Evolutionary conservation across 2,329 filamentous ascomycete species (phyloP).

Genomic region (Aspergillus sojae): DNA sequence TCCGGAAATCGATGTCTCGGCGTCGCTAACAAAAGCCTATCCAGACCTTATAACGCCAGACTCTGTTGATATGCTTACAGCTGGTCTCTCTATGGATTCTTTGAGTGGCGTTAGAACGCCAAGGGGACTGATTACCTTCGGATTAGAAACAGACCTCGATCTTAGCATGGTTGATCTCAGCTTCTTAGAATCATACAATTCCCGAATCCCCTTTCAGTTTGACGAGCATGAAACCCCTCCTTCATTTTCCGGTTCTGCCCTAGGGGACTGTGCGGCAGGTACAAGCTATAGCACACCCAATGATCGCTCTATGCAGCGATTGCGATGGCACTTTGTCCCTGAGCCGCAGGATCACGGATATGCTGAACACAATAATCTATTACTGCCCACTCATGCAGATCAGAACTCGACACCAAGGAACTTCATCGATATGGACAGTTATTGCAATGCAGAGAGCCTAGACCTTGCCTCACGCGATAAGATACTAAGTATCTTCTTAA

Average conservation of each 20-base stretch:
- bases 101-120: constrained; percentile 14
- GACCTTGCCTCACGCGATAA: background rate
- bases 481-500: background rate
- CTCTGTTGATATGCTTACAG: background rate
- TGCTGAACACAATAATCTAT: constrained; percentile 37
- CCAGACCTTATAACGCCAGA: background rate
- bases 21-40: background rate
- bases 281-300: constrained; percentile 2
- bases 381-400: constrained; percentile 21
- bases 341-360: constrained; percentile 33
- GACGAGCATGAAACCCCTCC: background rate
- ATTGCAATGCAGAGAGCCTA: background rate
- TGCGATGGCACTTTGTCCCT: constrained; percentile 35
- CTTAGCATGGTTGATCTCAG: constrained; percentile 35
- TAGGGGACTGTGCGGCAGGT: background rate
- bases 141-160: constrained; percentile 26
- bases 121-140: constrained; percentile 14
- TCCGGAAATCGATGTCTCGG: background rate
- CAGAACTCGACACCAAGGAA: background rate
- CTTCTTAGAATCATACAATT: constrained; percentile 38
- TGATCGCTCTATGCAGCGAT: constrained; percentile 22
- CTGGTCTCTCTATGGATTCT: background rate
- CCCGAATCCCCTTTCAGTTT: constrained; percentile 33
- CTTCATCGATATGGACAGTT: background rate
- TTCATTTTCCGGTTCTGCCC: background rate